Conservation (phyloP, 352 stramenopile genomes). For the Globisporangium radiosum region DNA sequence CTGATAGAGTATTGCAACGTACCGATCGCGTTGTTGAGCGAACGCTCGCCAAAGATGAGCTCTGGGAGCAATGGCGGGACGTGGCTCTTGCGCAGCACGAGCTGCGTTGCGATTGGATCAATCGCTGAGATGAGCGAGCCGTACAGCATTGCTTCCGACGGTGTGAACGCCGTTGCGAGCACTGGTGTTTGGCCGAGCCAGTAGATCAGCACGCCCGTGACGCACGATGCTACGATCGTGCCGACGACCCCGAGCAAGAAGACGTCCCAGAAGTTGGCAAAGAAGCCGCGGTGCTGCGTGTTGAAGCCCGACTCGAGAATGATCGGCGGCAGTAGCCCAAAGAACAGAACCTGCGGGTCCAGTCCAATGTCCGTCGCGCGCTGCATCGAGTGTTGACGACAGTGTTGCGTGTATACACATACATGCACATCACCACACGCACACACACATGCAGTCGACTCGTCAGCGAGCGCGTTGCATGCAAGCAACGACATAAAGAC, state of each 20-base stretch:
- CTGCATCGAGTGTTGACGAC: slow-evolving; percentile 2
- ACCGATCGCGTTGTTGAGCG: slow-evolving; percentile 49
- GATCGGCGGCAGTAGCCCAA: slow-evolving; percentile 52
- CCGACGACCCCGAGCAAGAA: slow-evolving; percentile 35
- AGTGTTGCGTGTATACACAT: neutral
- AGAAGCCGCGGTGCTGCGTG: slow-evolving; percentile 55
- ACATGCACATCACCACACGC: neutral
- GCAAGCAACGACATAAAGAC: slow-evolving; percentile 16
- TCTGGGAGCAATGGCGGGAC: slow-evolving; percentile 69
- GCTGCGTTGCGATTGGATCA: slow-evolving; percentile 74
- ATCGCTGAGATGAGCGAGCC: slow-evolving; percentile 74
- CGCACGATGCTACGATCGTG: slow-evolving; percentile 47
- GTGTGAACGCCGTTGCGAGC: slow-evolving; percentile 32
- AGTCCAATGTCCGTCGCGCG: slow-evolving; percentile 25
- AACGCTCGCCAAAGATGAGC: slow-evolving; percentile 82
- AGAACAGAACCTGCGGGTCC: slow-evolving; percentile 52
- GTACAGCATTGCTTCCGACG: slow-evolving; percentile 69
- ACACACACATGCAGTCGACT: neutral
- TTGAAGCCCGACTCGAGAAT: slow-evolving; percentile 62
- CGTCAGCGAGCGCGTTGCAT: slow-evolving; percentile 10
- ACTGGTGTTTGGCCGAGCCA: slow-evolving; percentile 26
- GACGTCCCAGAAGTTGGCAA: slow-evolving; percentile 38
- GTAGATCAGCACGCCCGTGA: slow-evolving; percentile 33
- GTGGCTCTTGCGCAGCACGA: slow-evolving; percentile 59
- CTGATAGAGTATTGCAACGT: too few relatives aligned